A percentile compares a stretch with the other conserved stretches of the same genome.
Conservation (phyloP, 2,329 filamentous ascomycete genomes). For the Diaporthe caulivora region DNA sequence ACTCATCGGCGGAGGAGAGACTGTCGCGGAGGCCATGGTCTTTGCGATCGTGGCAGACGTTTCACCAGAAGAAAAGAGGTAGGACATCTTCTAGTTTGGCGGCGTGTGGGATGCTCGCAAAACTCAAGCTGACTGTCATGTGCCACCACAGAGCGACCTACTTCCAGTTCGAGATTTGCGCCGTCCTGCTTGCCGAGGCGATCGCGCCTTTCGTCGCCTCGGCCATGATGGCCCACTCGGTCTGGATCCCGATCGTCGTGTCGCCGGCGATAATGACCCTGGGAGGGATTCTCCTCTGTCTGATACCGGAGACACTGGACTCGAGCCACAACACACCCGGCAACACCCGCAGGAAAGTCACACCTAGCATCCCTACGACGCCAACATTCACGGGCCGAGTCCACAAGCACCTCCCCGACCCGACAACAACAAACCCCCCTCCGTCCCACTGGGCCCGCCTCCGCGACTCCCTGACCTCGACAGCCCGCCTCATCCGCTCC, state of each 20-base stretch:
- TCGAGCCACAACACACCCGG: not conserved
- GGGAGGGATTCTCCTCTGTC: conserved; percentile 1
- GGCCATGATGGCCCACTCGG: conserved; percentile 31
- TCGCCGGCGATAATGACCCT: conserved; percentile 29
- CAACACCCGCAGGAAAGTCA: not conserved
- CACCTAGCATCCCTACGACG: not conserved
- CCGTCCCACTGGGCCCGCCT: conserved; percentile 5
- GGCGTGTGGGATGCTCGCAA: too few species aligned
- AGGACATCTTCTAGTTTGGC: not conserved
- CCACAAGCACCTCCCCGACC: not conserved
- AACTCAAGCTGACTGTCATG: not conserved
- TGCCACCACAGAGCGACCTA: conserved; percentile 7
- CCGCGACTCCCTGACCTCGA: not conserved
- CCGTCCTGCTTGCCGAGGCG: conserved; percentile 31
- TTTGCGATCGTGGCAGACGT: conserved; percentile 33
- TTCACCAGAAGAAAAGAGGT: conserved; percentile 26
- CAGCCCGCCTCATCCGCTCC: not conserved
- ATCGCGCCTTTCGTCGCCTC: conserved; percentile 32
- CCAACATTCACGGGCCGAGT: not conserved
- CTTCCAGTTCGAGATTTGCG: conserved; percentile 32
- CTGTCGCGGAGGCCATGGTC: conserved; percentile 30
- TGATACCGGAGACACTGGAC: conserved; percentile 33
- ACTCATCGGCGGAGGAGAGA: conserved; percentile 30
- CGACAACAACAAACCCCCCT: not conserved
- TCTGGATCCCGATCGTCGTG: conserved; percentile 35